These are phyloP conservation scores for Cardamine chenopodiifolia DNA, from an alignment of 345 rosid species.

Conservation along the genomic window DNA sequence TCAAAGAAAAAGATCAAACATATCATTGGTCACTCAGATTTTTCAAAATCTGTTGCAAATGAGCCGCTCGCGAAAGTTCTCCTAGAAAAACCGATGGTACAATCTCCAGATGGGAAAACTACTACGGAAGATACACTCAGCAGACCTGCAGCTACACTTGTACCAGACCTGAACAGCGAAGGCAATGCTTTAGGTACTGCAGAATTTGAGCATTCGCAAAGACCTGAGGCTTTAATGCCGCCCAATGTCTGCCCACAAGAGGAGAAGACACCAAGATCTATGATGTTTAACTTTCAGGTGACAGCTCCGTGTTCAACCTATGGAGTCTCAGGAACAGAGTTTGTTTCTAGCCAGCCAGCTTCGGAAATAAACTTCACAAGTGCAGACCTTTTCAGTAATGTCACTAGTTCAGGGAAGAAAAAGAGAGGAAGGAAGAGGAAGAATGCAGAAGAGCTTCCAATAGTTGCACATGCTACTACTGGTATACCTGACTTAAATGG, in stretches of 20 bases:
- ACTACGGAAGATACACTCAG: constrained; percentile 14
- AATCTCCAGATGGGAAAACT: constrained; percentile 29
- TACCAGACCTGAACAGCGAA: constrained; percentile 65
- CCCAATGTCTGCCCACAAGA: constrained; percentile 31
- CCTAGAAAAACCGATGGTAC: constrained; percentile 32
- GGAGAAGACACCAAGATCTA: constrained; percentile 32
- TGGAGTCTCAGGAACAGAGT: constrained; percentile 27
- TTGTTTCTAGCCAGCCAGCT: constrained; percentile 34
- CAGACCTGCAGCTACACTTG: constrained; percentile 39
- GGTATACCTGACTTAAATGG: constrained; percentile 72
- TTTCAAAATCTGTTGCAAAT: constrained; percentile 30
- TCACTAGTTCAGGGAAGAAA: constrained; percentile 38
- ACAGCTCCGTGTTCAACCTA: constrained; percentile 46
- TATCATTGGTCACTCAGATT: constrained; percentile 14
- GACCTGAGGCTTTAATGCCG: constrained; percentile 2
- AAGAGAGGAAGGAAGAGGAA: constrained; percentile 61
- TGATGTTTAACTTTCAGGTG: constrained; percentile 51
- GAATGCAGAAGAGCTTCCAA: constrained; percentile 35
- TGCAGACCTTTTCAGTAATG: constrained; percentile 36
- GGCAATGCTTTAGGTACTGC: constrained; percentile 28
- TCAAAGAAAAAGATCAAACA: constrained; percentile 12
- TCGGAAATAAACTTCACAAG: constrained; percentile 35
- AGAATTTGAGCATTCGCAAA: constrained; percentile 29
- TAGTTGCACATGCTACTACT: constrained; percentile 26
- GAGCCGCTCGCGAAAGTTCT: constrained; percentile 34